A percentile compares a stretch with the other conserved stretches of the same genome.
Conservation (phyloP, 768 basidiomycete genomes). For the Rhodotorula kratochvilovae region DNA sequence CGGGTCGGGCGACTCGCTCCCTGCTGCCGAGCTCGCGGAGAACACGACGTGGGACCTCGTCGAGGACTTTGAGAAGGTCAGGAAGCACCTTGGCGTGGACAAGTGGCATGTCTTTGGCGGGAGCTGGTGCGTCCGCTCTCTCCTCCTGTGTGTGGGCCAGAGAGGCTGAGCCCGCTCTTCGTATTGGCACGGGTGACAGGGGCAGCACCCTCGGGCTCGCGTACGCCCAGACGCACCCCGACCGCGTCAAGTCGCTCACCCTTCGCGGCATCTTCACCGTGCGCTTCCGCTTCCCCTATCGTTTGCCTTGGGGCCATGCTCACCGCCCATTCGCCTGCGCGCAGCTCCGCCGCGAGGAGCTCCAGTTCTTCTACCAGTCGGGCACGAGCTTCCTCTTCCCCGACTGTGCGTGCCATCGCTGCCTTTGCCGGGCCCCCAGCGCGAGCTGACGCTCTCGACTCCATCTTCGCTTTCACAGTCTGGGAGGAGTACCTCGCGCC, state of each 20-base stretch:
- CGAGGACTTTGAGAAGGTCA: constrained; percentile 71
- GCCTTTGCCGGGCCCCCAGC: too few species aligned
- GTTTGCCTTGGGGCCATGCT: too few species aligned
- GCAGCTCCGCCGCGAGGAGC: constrained; percentile 55
- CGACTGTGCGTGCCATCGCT: constrained; percentile 23
- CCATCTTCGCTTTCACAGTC: constrained; percentile 51
- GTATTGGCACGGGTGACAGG: background rate
- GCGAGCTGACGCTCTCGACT: too few species aligned
- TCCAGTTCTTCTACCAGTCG: constrained; percentile 72
- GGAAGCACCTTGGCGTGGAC: constrained; percentile 68
- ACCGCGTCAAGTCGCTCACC: constrained; percentile 70
- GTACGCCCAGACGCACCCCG: constrained; percentile 76
- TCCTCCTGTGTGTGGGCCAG: too few species aligned
- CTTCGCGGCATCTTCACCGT: constrained; percentile 83
- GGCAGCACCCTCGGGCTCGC: constrained; percentile 69
- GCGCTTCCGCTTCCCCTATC: too few species aligned
- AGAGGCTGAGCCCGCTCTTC: too few species aligned
- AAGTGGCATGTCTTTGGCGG: constrained; percentile 96
- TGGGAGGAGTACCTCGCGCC: constrained; percentile 80
- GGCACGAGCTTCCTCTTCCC: constrained; percentile 37
- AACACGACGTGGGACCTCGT: constrained; percentile 96
- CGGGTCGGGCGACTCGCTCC: constrained; percentile 78
- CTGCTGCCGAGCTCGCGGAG: constrained; percentile 71
- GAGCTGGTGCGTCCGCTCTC: constrained; percentile 58
- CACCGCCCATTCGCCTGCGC: background rate